Conservation (phyloP, 495 filamentous ascomycete genomes). For the Penicillium pulvis region DNA sequence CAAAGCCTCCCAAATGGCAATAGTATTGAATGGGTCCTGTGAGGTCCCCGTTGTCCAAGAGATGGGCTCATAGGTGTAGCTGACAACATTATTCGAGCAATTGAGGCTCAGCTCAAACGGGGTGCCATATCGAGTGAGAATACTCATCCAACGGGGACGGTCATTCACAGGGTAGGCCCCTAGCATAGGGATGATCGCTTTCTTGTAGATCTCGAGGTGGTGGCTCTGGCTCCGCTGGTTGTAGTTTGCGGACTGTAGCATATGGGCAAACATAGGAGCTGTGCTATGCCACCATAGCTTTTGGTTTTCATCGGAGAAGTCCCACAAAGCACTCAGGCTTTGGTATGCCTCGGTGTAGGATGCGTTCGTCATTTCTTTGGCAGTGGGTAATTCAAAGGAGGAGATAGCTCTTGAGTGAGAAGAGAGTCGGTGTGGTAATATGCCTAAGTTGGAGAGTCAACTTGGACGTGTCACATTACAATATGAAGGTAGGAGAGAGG, state of each 20-base stretch:
- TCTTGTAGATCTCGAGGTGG: background rate
- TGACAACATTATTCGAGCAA: slow-evolving; percentile 11
- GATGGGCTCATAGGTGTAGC: slow-evolving; percentile 21
- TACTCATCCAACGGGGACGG: slow-evolving; percentile 10
- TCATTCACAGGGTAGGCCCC: slow-evolving; percentile 8
- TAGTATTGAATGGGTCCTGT: slow-evolving; percentile 20
- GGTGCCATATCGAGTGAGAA: slow-evolving; percentile 8
- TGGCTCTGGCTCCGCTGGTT: slow-evolving; percentile 12
- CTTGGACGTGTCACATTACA: too few relatives aligned
- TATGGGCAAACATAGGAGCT: slow-evolving; percentile 19
- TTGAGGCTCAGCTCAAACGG: slow-evolving; percentile 25
- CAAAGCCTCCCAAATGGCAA: slow-evolving; percentile 11
- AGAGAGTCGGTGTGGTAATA: too few relatives aligned
- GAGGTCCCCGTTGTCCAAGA: slow-evolving; percentile 3
- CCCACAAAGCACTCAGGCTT: background rate
- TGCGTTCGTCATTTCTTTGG: background rate
- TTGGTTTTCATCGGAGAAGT: background rate
- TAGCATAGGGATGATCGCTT: slow-evolving; percentile 11
- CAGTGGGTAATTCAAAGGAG: background rate
- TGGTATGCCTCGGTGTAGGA: background rate
- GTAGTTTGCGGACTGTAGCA: slow-evolving; percentile 11
- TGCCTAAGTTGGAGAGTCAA: too few relatives aligned
- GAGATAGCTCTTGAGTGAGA: background rate
- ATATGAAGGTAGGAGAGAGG: background rate
- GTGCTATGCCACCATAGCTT: slow-evolving; percentile 18